Evolutionary conservation across 208 protist species (phyloP).

Genomic region (Trypanosomatidae sp.): DNA sequence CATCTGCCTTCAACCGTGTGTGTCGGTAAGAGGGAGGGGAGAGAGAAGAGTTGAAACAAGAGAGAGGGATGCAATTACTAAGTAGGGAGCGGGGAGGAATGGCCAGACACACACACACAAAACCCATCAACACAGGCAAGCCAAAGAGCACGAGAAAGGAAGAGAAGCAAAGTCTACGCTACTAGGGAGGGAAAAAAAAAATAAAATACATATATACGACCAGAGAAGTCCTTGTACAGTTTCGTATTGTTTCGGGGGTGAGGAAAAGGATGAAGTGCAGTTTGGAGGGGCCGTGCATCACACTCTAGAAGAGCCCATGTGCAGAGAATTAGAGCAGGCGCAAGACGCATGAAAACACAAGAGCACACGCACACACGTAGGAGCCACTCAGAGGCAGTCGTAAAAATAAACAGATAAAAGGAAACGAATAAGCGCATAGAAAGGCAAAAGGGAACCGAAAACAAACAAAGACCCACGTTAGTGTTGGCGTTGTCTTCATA

Average conservation of each 20-base stretch:
- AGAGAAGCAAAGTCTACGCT: too few species aligned
- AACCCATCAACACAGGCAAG: neutral
- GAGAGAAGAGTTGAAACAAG: too few species aligned
- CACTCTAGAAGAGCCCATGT: neutral
- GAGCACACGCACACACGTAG: neutral
- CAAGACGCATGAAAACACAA: neutral
- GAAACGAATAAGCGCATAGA: conserved; percentile 4
- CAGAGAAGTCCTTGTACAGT: neutral
- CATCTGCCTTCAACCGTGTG: too few species aligned
- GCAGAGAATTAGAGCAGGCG: neutral
- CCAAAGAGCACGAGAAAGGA: neutral
- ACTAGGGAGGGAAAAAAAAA: neutral
- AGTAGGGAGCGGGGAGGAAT: too few species aligned
- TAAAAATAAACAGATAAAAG: conserved; percentile 5
- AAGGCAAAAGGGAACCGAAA: neutral
- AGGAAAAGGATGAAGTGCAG: neutral
- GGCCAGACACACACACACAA: neutral
- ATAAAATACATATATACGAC: neutral
- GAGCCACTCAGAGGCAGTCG: neutral
- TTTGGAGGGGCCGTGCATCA: neutral
- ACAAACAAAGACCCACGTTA: neutral
- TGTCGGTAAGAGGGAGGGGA: too few species aligned
- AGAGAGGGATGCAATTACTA: too few species aligned
- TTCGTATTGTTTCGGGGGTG: neutral
- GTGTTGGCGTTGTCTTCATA: neutral